These are phyloP conservation scores for Boechera divaricarpa DNA, from an alignment of 345 rosid species.

Conservation along the genomic window DNA sequence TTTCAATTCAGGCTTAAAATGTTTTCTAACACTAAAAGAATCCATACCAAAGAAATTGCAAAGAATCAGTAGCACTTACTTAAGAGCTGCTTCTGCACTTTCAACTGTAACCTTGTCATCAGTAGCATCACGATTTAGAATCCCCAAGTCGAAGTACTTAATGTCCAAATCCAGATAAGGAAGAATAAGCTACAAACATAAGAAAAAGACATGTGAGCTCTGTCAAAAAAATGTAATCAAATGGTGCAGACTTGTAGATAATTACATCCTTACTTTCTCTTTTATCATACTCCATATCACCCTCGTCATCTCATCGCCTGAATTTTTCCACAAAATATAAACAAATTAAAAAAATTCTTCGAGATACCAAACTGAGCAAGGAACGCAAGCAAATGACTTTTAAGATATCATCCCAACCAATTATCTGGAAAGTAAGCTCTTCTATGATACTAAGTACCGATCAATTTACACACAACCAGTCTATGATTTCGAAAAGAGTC, in stretches of 20 bases:
- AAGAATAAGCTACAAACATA: slow-evolving; percentile 71
- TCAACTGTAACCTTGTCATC: slow-evolving; percentile 82
- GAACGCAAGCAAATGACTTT: background rate
- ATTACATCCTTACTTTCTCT: slow-evolving; percentile 63
- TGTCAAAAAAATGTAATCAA: background rate
- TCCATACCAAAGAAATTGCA: background rate
- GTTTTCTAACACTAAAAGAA: background rate
- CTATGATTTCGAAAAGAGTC: slow-evolving; percentile 28
- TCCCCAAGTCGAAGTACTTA: slow-evolving; percentile 89
- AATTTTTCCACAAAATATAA: background rate
- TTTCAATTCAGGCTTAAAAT: background rate
- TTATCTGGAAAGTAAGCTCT: background rate
- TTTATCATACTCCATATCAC: slow-evolving; percentile 88
- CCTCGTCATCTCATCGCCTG: slow-evolving; percentile 97
- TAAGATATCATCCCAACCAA: background rate
- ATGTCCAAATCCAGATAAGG: slow-evolving; percentile 87
- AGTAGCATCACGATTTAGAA: slow-evolving; percentile 88
- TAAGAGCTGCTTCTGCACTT: slow-evolving; percentile 87
- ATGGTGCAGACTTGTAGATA: background rate
- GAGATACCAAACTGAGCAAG: background rate
- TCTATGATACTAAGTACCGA: background rate
- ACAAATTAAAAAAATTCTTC: slow-evolving; percentile 6
- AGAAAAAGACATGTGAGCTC: slow-evolving; percentile 33
- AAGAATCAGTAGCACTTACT: slow-evolving; percentile 54
- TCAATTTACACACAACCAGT: slow-evolving; percentile 7